Evolutionary conservation across 805 yeast genomes (phyloP), one percentile per base, ranked within the genome.

Genomic region (Saccharomyces paradoxus): DNA sequence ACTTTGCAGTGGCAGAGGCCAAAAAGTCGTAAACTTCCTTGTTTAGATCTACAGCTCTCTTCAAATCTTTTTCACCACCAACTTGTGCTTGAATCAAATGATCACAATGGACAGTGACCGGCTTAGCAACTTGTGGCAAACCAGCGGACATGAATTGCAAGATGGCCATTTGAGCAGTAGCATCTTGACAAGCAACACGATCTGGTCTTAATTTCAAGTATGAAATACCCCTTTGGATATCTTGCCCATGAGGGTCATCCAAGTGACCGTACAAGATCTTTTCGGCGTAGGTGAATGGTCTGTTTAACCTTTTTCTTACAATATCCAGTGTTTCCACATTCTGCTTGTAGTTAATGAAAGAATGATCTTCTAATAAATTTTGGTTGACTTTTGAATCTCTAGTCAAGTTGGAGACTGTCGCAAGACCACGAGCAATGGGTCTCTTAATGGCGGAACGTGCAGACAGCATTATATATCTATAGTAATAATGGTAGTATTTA

Each of bases 131-230:
- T 41, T 81, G 72, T 51, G 86, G 77, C 81, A 92, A 82, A 41
- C 96, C 96, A 60, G 97, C 92, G 53, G 97, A 89, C 96, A 94
- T 94, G 77, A 94, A 94, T 75, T 94, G 99, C 64, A 94, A 77
- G 62, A 94, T 78, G n/a, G 99, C 99, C 89, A 92, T 94, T 75
- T 94, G 99, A 21, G 99, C 99, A 31, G 97, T 88, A n/a, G 99
- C 99, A 78, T 94, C 99, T 78, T 94, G 99, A 96, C 95, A 92
- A 28, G 99, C 99, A 50, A 94, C 98, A 71, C 99, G 83, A 71
- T 91, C 98, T 54, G 98, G 98, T 76, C 96, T 86, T 71, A 92
- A 81, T 77, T 92, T 92, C 74, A 91, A 81, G 77, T 92, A 92
- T 50, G 94, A 86, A 55, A 83, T 81, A 70, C 98, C 97, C 73